Percentiles rank a stretch among this genome's conserved stretches.
These are phyloP conservation scores for Acacia pycnantha DNA, from an alignment of 331 rosid species.

Conservation along the genomic window DNA sequence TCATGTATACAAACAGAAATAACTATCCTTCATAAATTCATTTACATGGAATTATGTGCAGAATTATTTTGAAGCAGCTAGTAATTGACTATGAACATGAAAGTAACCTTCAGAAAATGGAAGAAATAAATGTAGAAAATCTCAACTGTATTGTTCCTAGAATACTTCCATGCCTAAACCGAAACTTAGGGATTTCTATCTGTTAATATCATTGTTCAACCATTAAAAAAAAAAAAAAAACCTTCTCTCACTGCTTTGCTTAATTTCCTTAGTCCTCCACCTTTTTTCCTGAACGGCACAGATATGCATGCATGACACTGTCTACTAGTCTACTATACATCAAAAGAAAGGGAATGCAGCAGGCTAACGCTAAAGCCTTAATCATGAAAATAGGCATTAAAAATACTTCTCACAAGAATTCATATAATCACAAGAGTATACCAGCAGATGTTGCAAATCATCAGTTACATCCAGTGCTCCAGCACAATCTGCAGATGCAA, in stretches of 20 bases:
- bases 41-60: background rate
- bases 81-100: background rate
- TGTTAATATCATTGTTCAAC: background rate
- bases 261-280: background rate
- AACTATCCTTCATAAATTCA: background rate
- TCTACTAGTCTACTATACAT: background rate
- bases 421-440: conserved; percentile 33
- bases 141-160: conserved; percentile 10
- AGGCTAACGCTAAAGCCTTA: background rate
- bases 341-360: background rate
- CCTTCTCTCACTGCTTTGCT: background rate
- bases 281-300: background rate
- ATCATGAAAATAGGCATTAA: conserved; percentile 14
- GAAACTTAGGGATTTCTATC: background rate
- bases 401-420: background rate
- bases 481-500: conserved; percentile 96
- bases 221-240: background rate
- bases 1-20: background rate
- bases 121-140: conserved; percentile 1
- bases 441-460: conserved; percentile 90
- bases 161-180: background rate
- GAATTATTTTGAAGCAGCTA: conserved; percentile 9
- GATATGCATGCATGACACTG: background rate
- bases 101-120: background rate
- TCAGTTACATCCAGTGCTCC: conserved; percentile 97